A percentile compares a stretch with the other conserved stretches of the same genome.
Conservation (phyloP, 2,329 filamentous ascomycete species). For the Chaetothyriales sp. region DNA sequence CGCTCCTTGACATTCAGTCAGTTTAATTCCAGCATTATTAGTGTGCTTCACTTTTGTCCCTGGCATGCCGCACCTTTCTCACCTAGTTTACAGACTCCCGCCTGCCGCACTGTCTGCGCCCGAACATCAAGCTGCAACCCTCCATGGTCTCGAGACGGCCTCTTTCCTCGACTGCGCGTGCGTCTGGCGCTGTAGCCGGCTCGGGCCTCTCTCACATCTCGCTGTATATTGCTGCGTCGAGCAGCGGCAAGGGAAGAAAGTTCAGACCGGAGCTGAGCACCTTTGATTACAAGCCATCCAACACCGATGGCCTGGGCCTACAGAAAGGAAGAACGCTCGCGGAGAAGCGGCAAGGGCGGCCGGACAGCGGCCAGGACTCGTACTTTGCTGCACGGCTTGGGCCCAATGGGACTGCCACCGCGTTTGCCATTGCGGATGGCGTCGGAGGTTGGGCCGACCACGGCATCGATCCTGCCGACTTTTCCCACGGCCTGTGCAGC, state of each 20-base stretch:
- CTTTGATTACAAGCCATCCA: conserved; percentile 52
- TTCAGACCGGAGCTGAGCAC: conserved; percentile 55
- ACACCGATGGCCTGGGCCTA: conserved; percentile 24
- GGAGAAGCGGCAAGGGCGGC: conserved; percentile 48
- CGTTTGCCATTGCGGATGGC: conserved; percentile 82
- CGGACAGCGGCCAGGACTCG: conserved; percentile 80
- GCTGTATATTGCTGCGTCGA: conserved; percentile 60
- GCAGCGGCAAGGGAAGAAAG: conserved; percentile 54
- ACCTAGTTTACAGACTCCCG: conserved; percentile 11
- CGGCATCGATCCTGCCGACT: conserved; percentile 85
- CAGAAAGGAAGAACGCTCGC: conserved; percentile 28
- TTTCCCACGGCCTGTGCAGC: conserved; percentile 83
- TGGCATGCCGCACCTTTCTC: conserved; percentile 13
- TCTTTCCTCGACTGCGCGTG: neutral
- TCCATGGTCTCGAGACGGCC: neutral
- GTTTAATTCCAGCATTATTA: conserved; percentile 7
- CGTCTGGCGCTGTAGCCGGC: neutral
- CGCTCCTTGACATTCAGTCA: conserved; percentile 11
- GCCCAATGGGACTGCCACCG: conserved; percentile 55
- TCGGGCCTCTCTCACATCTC: conserved; percentile 31
- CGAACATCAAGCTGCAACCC: conserved; percentile 2
- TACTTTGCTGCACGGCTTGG: conserved; percentile 63
- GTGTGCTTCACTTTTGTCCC: conserved; percentile 14
- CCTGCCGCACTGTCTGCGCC: conserved; percentile 10
- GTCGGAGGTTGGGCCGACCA: conserved; percentile 92